phyloP scores from a whole-genome alignment of 1,284 basidiomycete species.

The Agaricales sp. region DNA sequence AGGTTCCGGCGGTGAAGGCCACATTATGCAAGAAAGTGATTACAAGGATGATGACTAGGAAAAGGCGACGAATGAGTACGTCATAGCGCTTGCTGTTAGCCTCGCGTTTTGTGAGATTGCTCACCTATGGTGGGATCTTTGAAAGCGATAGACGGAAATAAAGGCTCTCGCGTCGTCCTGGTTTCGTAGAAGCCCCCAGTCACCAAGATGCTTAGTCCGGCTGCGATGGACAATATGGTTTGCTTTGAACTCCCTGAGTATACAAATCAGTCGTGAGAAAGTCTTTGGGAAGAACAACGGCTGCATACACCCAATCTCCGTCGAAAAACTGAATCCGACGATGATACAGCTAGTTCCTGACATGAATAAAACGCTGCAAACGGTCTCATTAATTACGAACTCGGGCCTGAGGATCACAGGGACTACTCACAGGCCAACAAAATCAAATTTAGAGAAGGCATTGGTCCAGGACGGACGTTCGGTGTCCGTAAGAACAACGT shows the following conservation, averaged over 20 bases:
- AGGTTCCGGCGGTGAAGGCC: slow-evolving; percentile 72
- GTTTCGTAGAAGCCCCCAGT: slow-evolving; percentile 56
- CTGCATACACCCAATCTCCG: slow-evolving; percentile 52
- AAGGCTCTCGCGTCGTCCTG: slow-evolving; percentile 50
- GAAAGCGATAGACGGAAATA: slow-evolving; percentile 60
- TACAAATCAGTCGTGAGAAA: slow-evolving; percentile 10
- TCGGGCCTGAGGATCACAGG: slow-evolving; percentile 7
- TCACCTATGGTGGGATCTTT: slow-evolving; percentile 47
- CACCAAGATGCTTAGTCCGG: slow-evolving; percentile 43
- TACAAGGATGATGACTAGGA: slow-evolving; percentile 49
- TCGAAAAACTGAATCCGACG: slow-evolving; percentile 68
- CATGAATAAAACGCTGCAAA: slow-evolving; percentile 58
- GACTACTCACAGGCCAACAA: slow-evolving; percentile 55
- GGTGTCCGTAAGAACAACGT: slow-evolving; percentile 33
- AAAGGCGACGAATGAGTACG: slow-evolving; percentile 14
- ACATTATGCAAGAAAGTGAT: slow-evolving; percentile 72
- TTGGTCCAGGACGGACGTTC: slow-evolving; percentile 43
- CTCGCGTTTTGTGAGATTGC: no score
- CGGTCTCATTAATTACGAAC: slow-evolving; percentile 12
- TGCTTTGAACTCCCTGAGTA: slow-evolving; percentile 46
- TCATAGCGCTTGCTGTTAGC: no score
- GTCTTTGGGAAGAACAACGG: slow-evolving; percentile 5
- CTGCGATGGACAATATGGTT: slow-evolving; percentile 48
- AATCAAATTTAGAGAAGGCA: slow-evolving; percentile 52
- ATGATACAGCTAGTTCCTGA: slow-evolving; percentile 61